Base-by-base conservation (phyloP, 257 asterid species). In the Gynochthodes officinalis region DNA sequence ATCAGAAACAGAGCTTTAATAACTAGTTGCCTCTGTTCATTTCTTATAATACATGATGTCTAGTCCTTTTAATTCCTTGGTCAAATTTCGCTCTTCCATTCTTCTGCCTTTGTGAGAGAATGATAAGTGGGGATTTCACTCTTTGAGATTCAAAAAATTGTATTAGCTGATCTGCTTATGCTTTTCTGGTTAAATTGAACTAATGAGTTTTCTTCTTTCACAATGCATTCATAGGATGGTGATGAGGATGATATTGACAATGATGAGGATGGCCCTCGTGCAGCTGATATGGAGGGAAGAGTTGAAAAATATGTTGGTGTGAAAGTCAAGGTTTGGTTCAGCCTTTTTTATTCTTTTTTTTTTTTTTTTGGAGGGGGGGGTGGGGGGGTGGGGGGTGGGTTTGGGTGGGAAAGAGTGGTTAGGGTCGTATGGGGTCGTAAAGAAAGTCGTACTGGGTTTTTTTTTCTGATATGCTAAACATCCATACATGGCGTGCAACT, bases 221-320 rank as follows among this genome's bases (percentile, higher is more conserved):
- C 28, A 16, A 63, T 30, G 15, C 53, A 49, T 80, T 75, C 66
- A 70, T 84, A 95, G 99, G 97, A 95, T 74, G 90, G 78, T 40
- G 88, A 87, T 75, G 96, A 90, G 18, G 86, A 59, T 28, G 97
- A 90, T 79, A 73, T 84, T 74, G 98, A 94, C 78, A 85, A 72
- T 61, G 99, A 91, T 75, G 99, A 94, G 35, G 98, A 92, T 72
- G 97, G 84, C 69, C 92, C 95, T 66, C 93, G 81, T 75, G 83
- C 90, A 67, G 83, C 84, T 42, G 96, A 85, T 60, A 76, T 74
- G 30, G 99, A 85, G 84, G 98, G 97, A 66, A 89, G 99, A 84
- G 85, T 95, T 75, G 99, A 95, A 88, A 95, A 95, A 77, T 95
- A 95, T 86, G 81, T 82, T 64, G 99, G 98, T 73, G 99, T 95